These are phyloP conservation scores for Tolypocladium ophioglossoides DNA, from an alignment of 2,329 filamentous ascomycete genomes.

Conservation along the genomic window DNA sequence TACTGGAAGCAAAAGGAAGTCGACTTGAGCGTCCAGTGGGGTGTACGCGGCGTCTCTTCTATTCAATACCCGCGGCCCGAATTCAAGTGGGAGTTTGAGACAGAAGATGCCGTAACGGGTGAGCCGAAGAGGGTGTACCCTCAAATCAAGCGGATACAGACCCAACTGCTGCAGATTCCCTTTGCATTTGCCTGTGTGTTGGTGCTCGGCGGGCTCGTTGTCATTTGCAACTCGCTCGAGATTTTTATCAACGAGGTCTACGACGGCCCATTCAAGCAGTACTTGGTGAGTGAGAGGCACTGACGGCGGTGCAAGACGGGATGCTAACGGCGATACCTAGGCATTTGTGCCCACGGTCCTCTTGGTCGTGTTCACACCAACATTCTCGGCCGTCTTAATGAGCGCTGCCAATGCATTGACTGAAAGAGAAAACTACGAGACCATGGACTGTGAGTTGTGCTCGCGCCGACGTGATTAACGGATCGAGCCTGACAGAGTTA, in stretches of 20 bases:
- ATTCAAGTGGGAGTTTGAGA: slow-evolving; percentile 69
- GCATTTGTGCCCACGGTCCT: slow-evolving; percentile 82
- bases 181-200: slow-evolving; percentile 67
- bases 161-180: slow-evolving; percentile 73
- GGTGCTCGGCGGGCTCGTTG: slow-evolving; percentile 71
- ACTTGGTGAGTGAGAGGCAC: slow-evolving; percentile 49
- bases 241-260: slow-evolving; percentile 96
- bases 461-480: background rate
- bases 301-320: background rate
- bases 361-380: slow-evolving; percentile 70
- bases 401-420: slow-evolving; percentile 67
- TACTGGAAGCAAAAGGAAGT: slow-evolving; percentile 93
- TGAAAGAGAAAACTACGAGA: slow-evolving; percentile 86
- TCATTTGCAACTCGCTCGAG: slow-evolving; percentile 81
- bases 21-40: slow-evolving; percentile 81
- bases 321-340: slow-evolving; percentile 33
- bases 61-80: slow-evolving; percentile 70
- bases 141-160: slow-evolving; percentile 59
- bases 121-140: slow-evolving; percentile 70
- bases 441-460: slow-evolving; percentile 48
- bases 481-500: slow-evolving; percentile 3
- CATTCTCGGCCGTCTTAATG: slow-evolving; percentile 66
- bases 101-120: slow-evolving; percentile 71
- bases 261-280: slow-evolving; percentile 73
- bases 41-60: slow-evolving; percentile 70